A percentile compares a stretch with the other conserved stretches of the same genome.
These are phyloP conservation scores for Beauveria australis DNA, from an alignment of 2,329 filamentous ascomycete species.

Conservation along the genomic window DNA sequence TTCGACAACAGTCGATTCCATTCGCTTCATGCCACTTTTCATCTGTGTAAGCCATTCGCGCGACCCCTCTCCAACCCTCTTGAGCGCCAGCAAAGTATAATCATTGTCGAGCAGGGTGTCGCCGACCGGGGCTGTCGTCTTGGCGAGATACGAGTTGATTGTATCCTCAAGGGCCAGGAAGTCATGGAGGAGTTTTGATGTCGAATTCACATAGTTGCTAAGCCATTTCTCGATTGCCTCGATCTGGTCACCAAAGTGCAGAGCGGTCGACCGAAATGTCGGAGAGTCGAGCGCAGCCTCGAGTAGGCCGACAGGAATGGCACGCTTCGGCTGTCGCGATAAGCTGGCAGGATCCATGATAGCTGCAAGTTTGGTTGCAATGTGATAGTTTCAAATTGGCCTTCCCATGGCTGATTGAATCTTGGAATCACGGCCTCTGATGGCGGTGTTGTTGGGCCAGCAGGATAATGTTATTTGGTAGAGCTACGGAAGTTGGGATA, in stretches of 20 bases:
- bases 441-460: not conserved
- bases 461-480: not conserved
- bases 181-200: slow-evolving; percentile 49
- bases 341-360: slow-evolving; percentile 16
- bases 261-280: slow-evolving; percentile 79
- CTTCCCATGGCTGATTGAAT: not conserved
- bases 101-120: slow-evolving; percentile 90
- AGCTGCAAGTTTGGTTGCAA: slow-evolving; percentile 16
- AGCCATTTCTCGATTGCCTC: slow-evolving; percentile 92
- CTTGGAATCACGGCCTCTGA: not conserved
- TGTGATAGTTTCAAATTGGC: not conserved
- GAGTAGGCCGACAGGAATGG: slow-evolving; percentile 73
- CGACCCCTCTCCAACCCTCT: slow-evolving; percentile 74
- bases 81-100: slow-evolving; percentile 82
- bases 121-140: slow-evolving; percentile 67
- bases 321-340: slow-evolving; percentile 23
- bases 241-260: slow-evolving; percentile 86
- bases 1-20: slow-evolving; percentile 70
- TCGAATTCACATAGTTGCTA: slow-evolving; percentile 48
- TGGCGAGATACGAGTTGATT: slow-evolving; percentile 67
- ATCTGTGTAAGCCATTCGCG: slow-evolving; percentile 81
- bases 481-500: not conserved
- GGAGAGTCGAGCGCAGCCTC: slow-evolving; percentile 96
- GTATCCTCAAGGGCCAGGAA: slow-evolving; percentile 69
- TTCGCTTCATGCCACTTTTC: slow-evolving; percentile 63